Base-by-base conservation (phyloP, 306 rosid species). In the Clitoria ternatea region DNA sequence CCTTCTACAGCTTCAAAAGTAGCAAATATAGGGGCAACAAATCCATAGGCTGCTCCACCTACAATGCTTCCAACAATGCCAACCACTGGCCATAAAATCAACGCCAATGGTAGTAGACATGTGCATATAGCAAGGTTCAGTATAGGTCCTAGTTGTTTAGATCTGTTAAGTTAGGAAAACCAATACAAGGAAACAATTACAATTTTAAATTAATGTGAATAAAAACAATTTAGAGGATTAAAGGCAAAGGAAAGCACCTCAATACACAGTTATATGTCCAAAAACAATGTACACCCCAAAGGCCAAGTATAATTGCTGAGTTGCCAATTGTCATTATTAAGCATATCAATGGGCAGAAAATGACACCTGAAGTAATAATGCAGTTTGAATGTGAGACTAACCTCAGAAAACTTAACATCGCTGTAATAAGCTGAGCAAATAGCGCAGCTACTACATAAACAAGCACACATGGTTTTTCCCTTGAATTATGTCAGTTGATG, bases 1-100 rank as follows among this genome's bases (percentile, higher is more conserved):
- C 76, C 96, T 72, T 86, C 96, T 63, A 91, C 88, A 56, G 97
- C 97, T 68, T 84, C 73, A 80, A 94, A 94, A 55, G 99, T 94
- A 74, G 85, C 92, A 70, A 85, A 70, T 40, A 89, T 73, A 19
- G 99, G 97, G 14, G 92, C 78, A 80, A 89, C 22, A 70, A 84
- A 84, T 49, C 99, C 99, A 82, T 77, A 94, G 12, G 88, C 87
- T 17, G 89, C 92, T 61, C 99, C 99, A 1, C 99, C 95, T 6
- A 89, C 53, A 27, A 87, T 35, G 45, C 99, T 91, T 63, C 88
- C 95, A 66, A 86, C 39, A 60, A 94, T 87, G 37, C 96, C 96
- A 40, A 84, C 75, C 75, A 80, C 84, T 26, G 96, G 97, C 97
- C 99, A 94, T 70, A 33, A 67, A 67, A 89, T 79, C 89, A 91